A percentile compares a stretch with the other conserved stretches of the same genome.
These are phyloP conservation scores for Exophiala bonariae DNA, from an alignment of 2,329 filamentous ascomycete species.

Conservation along the genomic window DNA sequence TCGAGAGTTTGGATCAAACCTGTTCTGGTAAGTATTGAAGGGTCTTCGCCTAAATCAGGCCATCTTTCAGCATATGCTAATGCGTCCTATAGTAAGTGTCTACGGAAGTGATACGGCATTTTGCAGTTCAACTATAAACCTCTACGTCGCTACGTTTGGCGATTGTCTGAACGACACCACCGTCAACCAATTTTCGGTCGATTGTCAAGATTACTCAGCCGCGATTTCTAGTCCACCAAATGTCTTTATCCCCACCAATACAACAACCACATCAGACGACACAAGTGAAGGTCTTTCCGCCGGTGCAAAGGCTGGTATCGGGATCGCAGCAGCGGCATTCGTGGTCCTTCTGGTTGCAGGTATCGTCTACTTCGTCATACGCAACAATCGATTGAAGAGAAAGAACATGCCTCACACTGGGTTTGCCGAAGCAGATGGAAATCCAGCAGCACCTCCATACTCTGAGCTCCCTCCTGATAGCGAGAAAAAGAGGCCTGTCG, in stretches of 20 bases:
- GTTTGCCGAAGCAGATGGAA: conserved; percentile 3
- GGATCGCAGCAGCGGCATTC: conserved; percentile 8
- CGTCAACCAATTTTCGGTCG: conserved; percentile 20
- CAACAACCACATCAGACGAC: conserved; percentile 1
- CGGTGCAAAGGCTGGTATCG: conserved; percentile 21
- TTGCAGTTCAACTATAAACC: conserved; percentile 11
- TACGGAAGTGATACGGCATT: conserved; percentile 13
- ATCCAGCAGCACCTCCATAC: conserved; percentile 8
- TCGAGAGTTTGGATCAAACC: conserved; percentile 17
- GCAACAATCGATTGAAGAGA: conserved; percentile 11
- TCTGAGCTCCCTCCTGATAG: conserved; percentile 9
- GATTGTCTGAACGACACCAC: conserved; percentile 12
- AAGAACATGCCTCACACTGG: conserved; percentile 1
- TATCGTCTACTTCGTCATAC: conserved; percentile 12
- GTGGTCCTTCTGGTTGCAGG: conserved; percentile 7
- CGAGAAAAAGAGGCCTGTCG: conserved; percentile 10
- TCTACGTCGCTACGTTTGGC: conserved; percentile 8
- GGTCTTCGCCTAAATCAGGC: no score
- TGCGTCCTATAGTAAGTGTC: conserved; percentile 9
- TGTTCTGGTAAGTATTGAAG: conserved; percentile 15
- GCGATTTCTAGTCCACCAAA: conserved; percentile 11
- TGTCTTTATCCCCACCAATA: background rate
- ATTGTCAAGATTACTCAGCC: conserved; percentile 15
- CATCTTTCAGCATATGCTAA: background rate
- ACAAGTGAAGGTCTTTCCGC: conserved; percentile 7